Evolutionary conservation across 2,329 filamentous ascomycete species (phyloP), one percentile per base, ranked within the genome.

Genomic region (Alternaria viburni): DNA sequence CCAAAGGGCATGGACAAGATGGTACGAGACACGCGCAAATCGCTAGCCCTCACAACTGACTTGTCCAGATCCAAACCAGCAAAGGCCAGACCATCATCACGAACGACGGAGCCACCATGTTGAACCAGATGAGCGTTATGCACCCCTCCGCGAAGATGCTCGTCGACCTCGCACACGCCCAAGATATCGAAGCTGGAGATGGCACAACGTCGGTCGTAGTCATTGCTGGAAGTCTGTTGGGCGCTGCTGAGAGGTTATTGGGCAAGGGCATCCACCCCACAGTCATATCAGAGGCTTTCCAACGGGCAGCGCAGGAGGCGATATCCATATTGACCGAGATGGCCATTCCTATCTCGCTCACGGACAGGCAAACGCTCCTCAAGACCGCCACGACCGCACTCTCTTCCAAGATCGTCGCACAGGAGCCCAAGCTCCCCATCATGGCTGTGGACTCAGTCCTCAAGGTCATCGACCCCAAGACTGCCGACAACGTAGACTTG

Each of bases 71-170:
- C 76, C 92, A 96, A 86, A 96, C 91, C 64, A 92, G 93, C 80
- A 97, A 93, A 84, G 96, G 95, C 83, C 93, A 97, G 82, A 97
- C 94, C 62, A 96, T 98, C 81, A 99, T 99, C 84, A 99, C 96
- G 78, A 99, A 99, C 86, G 96, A 99, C 83, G 96, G 96, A 81
- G 97, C 96, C 85, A 99, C 96, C 61, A 99, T 99, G 95, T 85
- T 99, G 78, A 97, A 92, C 85, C 95, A 95, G 86, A 98, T 99
- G 96, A 92, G 93, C 70, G 96, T 99, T 71, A 93, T 99, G 91
- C 96, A 99, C 80, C 96, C 96, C n/a, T 97, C 96, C 52, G 96
- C 96, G 55, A 97, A 97, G 85, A 99, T 99, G 96, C 87, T 99
- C 72, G 96, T 99, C 77, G 94, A 99, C 81, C 88, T 99, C 67